These are phyloP conservation scores for Geotrichum ghanense DNA, from an alignment of 805 yeast species.

Conservation along the genomic window DNA sequence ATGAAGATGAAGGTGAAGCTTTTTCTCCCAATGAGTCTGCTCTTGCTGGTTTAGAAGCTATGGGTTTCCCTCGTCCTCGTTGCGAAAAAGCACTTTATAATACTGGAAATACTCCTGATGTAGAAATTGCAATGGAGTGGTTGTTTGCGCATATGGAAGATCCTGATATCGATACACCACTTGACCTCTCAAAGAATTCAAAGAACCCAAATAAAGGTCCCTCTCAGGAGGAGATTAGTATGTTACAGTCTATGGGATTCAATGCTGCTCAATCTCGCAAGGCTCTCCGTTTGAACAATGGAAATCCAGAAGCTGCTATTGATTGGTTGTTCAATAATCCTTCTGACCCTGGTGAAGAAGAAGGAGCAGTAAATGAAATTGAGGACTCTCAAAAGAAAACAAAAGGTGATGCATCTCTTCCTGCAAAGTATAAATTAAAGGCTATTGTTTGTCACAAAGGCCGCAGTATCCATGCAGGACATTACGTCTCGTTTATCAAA, in stretches of 20 bases:
- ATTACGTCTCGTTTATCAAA: conserved; percentile 69
- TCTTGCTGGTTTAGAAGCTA: conserved; percentile 45
- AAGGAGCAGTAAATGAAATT: conserved; percentile 2
- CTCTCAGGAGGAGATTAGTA: conserved; percentile 32
- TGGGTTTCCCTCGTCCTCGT: conserved; percentile 80
- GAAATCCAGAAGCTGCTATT: conserved; percentile 64
- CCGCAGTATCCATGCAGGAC: conserved; percentile 81
- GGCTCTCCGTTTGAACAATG: conserved; percentile 50
- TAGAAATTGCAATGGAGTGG: conserved; percentile 84
- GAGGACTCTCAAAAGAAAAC: conserved; percentile 11
- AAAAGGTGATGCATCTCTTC: conserved; percentile 15
- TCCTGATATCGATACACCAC: conserved; percentile 57
- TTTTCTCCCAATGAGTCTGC: conserved; percentile 47
- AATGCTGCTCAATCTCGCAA: conserved; percentile 50
- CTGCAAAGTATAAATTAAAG: conserved; percentile 37
- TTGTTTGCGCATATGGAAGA: conserved; percentile 83
- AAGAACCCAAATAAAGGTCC: conserved; percentile 11
- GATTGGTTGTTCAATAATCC: conserved; percentile 87
- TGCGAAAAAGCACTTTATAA: conserved; percentile 54
- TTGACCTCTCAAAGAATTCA: conserved; percentile 24
- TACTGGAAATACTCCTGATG: conserved; percentile 48
- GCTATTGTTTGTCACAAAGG: conserved; percentile 86
- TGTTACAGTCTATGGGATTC: conserved; percentile 71
- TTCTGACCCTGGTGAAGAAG: conserved; percentile 51
- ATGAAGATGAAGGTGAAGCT: conserved; percentile 14